phyloP scores from a whole-genome alignment of 805 yeast species.

The Candida coquimbonensis region DNA sequence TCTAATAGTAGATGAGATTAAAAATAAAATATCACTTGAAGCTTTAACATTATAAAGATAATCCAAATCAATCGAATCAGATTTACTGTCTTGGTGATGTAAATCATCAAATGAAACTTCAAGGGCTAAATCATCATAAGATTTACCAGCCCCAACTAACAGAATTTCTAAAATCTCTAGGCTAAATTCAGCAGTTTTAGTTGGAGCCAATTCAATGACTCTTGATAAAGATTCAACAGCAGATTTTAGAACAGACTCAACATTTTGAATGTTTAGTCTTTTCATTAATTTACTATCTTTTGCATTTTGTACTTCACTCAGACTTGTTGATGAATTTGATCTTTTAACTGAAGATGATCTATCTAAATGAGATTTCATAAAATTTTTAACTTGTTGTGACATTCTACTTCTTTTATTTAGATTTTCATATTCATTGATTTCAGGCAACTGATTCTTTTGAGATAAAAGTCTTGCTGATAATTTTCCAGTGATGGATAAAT shows the following conservation, averaged over 20 bases:
- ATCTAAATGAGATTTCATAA: slow-evolving; percentile 47
- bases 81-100: slow-evolving; percentile 28
- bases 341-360: slow-evolving; percentile 30
- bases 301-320: slow-evolving; percentile 1
- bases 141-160: slow-evolving; percentile 61
- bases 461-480: slow-evolving; percentile 15
- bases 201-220: slow-evolving; percentile 66
- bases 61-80: slow-evolving; percentile 33
- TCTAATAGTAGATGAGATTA: slow-evolving; percentile 67
- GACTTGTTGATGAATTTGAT: slow-evolving; percentile 14
- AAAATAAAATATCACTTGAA: slow-evolving; percentile 52
- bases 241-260: slow-evolving; percentile 60
- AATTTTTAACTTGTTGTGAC: slow-evolving; percentile 43
- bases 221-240: slow-evolving; percentile 75
- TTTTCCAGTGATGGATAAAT: slow-evolving; percentile 26
- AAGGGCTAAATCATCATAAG: slow-evolving; percentile 67
- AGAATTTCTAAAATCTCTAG: slow-evolving; percentile 61
- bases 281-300: slow-evolving; percentile 3
- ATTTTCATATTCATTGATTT: slow-evolving; percentile 22
- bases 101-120: slow-evolving; percentile 56
- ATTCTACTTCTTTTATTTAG: slow-evolving; percentile 31
- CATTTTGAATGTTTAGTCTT: slow-evolving; percentile 33
- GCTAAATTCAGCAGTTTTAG: slow-evolving; percentile 48
- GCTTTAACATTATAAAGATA: slow-evolving; percentile 43
- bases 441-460: slow-evolving; percentile 2